phyloP scores from a whole-genome alignment of 1,284 basidiomycete species.

The Inonotus hispidus region DNA sequence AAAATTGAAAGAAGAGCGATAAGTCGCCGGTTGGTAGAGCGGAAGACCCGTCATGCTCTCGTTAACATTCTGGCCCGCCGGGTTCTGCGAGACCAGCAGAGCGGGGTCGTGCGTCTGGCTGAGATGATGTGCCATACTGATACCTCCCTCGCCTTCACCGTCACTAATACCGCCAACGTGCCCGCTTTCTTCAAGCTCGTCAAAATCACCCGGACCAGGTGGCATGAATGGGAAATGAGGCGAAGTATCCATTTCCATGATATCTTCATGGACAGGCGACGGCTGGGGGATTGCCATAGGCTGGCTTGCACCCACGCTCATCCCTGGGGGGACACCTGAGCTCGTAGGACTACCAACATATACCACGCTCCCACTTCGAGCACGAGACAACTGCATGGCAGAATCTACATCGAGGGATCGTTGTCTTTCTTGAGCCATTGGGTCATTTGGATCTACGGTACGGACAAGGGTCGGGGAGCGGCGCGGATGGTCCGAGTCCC shows the following conservation, averaged over 20 bases:
- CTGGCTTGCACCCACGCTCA: background rate
- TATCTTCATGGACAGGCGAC: background rate
- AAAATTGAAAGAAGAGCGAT: constrained; percentile 68
- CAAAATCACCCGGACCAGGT: background rate
- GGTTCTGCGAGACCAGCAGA: constrained; percentile 16
- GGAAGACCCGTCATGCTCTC: constrained; percentile 45
- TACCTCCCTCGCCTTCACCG: background rate
- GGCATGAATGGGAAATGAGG: constrained; percentile 9
- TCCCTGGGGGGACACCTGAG: background rate
- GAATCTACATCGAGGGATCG: constrained; percentile 83
- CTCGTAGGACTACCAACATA: background rate
- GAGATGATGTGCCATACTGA: constrained; percentile 13
- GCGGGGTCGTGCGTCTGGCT: constrained; percentile 18
- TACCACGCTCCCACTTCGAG: constrained; percentile 60
- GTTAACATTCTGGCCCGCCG: constrained; percentile 17
- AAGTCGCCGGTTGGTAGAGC: constrained; percentile 47
- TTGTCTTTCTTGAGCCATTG: constrained; percentile 69
- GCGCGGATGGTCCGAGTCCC: constrained; percentile 35
- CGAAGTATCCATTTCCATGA: background rate
- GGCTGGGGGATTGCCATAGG: background rate
- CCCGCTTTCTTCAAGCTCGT: background rate
- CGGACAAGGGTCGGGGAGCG: constrained; percentile 61
- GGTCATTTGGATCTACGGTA: constrained; percentile 61
- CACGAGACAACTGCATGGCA: constrained; percentile 75
- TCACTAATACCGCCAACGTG: background rate